Conservation (phyloP, 2,329 filamentous ascomycete species). For the Cladosporium sp. region DNA sequence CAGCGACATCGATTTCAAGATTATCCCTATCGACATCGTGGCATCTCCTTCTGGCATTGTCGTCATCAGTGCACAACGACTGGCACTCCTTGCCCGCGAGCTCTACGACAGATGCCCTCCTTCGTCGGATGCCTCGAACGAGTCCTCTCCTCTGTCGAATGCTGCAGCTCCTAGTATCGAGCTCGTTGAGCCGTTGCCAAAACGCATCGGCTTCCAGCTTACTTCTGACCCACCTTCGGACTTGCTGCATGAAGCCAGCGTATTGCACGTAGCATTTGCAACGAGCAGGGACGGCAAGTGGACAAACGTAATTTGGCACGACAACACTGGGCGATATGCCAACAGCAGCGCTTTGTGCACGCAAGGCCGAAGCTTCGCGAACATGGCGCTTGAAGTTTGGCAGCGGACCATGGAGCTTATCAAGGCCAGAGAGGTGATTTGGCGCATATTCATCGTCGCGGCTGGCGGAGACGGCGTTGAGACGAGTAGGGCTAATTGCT, state of each 20-base stretch:
- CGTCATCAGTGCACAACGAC: slow-evolving; percentile 61
- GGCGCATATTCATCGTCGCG: slow-evolving; percentile 39
- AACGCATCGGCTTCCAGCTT: slow-evolving; percentile 74
- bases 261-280: slow-evolving; percentile 78
- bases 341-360: slow-evolving; percentile 73
- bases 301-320: slow-evolving; percentile 79
- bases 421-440: slow-evolving; percentile 11
- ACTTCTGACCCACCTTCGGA: slow-evolving; percentile 67
- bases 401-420: slow-evolving; percentile 56
- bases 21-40: slow-evolving; percentile 69
- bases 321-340: slow-evolving; percentile 72
- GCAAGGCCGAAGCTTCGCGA: slow-evolving; percentile 59
- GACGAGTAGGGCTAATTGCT: slow-evolving; percentile 9
- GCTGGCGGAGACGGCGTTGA: slow-evolving; percentile 12
- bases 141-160: slow-evolving; percentile 42
- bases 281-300: slow-evolving; percentile 74
- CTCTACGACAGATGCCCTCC: slow-evolving; percentile 72
- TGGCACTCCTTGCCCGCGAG: slow-evolving; percentile 67
- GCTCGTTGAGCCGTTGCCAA: slow-evolving; percentile 68
- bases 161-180: slow-evolving; percentile 69
- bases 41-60: slow-evolving; percentile 64
- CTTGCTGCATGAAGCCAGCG: slow-evolving; percentile 74
- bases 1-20: slow-evolving; percentile 70
- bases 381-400: slow-evolving; percentile 76
- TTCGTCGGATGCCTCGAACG: slow-evolving; percentile 33